Conservation (phyloP, 345 rosid genomes). For the Eutrema heterophyllum region DNA sequence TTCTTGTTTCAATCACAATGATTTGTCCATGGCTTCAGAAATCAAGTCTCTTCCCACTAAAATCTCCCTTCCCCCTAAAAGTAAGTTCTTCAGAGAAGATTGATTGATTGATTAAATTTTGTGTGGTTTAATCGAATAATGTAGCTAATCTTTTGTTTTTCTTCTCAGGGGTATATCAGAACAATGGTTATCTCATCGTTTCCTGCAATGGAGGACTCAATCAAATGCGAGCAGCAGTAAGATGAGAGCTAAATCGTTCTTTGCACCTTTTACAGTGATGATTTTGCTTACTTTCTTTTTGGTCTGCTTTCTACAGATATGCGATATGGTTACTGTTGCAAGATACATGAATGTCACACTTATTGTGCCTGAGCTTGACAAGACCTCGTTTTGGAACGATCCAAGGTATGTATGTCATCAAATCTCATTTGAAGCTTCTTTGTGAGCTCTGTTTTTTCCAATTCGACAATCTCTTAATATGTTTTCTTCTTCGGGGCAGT, state of each 20-base stretch:
- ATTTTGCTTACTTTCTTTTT: conserved; percentile 15
- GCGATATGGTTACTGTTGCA: conserved; percentile 95
- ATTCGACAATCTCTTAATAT: background rate
- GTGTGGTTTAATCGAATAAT: background rate
- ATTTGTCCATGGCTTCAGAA: conserved; percentile 29
- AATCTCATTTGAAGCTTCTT: background rate
- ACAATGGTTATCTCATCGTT: conserved; percentile 89
- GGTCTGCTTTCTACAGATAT: conserved; percentile 52
- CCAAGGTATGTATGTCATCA: conserved; percentile 53
- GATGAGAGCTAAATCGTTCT: conserved; percentile 15
- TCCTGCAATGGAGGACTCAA: conserved; percentile 99
- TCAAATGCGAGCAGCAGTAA: conserved; percentile 98
- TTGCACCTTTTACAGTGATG: background rate
- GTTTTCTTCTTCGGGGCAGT: conserved; percentile 37
- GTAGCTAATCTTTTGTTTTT: background rate
- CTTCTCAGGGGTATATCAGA: conserved; percentile 66
- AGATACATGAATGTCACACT: conserved; percentile 86
- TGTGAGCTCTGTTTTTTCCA: background rate
- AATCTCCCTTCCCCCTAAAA: conserved; percentile 69
- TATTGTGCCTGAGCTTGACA: conserved; percentile 89
- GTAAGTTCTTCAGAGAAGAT: conserved; percentile 36
- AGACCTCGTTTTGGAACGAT: conserved; percentile 95
- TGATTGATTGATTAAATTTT: background rate
- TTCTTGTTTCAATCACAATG: conserved; percentile 64
- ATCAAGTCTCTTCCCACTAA: conserved; percentile 47